Conservation (phyloP, 352 stramenopile genomes). For the Pythium dissimile region DNA sequence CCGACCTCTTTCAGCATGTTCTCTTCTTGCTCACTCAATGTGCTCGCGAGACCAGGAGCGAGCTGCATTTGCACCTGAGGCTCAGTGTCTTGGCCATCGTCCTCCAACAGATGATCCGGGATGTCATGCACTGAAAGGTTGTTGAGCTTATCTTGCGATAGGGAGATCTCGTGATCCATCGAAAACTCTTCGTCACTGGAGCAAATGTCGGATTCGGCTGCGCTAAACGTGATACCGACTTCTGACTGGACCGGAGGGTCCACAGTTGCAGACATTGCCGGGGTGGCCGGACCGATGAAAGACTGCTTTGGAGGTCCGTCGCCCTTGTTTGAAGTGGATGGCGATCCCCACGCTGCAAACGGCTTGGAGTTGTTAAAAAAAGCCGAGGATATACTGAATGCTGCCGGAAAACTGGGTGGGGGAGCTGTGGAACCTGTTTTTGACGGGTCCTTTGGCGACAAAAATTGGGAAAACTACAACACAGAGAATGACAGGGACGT, state of each 20-base stretch:
- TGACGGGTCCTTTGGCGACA: conserved; percentile 8
- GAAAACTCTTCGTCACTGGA: conserved; percentile 65
- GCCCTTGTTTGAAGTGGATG: background rate
- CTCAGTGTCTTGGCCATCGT: conserved; percentile 16
- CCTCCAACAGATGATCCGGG: conserved; percentile 22
- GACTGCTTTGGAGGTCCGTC: background rate
- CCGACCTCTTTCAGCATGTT: conserved; percentile 44
- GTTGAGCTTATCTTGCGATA: conserved; percentile 64
- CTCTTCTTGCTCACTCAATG: conserved; percentile 38
- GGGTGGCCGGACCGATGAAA: background rate
- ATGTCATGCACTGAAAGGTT: conserved; percentile 65
- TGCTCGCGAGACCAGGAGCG: conserved; percentile 35
- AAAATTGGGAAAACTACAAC: conserved; percentile 12
- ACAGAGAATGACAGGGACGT: background rate
- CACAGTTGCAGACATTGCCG: conserved; percentile 4
- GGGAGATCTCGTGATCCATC: conserved; percentile 55
- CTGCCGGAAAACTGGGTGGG: background rate
- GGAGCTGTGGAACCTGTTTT: background rate
- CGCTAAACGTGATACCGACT: conserved; percentile 16
- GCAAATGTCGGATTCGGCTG: conserved; percentile 25
- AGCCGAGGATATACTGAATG: background rate
- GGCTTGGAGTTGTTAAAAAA: background rate
- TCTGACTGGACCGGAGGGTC: conserved; percentile 4
- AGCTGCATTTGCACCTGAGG: conserved; percentile 32
- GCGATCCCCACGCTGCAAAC: conserved; percentile 3